phyloP scores from a whole-genome alignment of 2,329 filamentous ascomycete genomes.

The Zalaria sp. region DNA sequence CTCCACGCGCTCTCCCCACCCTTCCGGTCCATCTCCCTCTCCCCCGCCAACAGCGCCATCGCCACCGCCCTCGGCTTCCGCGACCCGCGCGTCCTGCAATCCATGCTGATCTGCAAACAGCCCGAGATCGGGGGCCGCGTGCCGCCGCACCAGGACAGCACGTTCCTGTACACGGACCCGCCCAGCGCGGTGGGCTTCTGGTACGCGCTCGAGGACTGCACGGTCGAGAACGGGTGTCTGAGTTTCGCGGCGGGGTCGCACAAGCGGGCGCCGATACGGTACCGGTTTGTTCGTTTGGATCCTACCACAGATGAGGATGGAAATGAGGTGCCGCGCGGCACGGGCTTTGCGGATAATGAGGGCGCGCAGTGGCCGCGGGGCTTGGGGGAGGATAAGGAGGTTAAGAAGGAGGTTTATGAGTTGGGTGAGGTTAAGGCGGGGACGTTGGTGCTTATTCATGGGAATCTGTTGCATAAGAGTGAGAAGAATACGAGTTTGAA shows the following conservation, averaged over 20 bases:
- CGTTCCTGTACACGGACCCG: constrained; percentile 80
- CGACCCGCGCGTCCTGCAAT: constrained; percentile 72
- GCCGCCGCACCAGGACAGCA: constrained; percentile 80
- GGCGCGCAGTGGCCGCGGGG: constrained; percentile 39
- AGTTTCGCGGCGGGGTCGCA: constrained; percentile 78
- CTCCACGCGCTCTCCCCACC: constrained; percentile 31
- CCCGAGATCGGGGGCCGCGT: constrained; percentile 90
- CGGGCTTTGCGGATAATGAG: constrained; percentile 45
- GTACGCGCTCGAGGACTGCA: constrained; percentile 93
- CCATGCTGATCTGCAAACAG: constrained; percentile 98
- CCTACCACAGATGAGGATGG: constrained; percentile 17
- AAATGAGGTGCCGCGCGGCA: constrained; percentile 39
- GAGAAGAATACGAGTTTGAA: constrained; percentile 78
- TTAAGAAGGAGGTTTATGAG: constrained; percentile 48
- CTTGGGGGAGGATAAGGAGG: constrained; percentile 23
- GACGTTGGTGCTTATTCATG: constrained; percentile 83
- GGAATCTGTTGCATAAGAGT: constrained; percentile 90
- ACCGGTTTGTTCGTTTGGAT: constrained; percentile 58
- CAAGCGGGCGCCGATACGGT: constrained; percentile 52
- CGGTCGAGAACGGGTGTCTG: constrained; percentile 72
- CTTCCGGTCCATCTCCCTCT: constrained; percentile 39
- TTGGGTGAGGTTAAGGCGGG: constrained; percentile 83
- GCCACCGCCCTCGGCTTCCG: constrained; percentile 57
- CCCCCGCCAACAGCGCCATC: constrained; percentile 44
- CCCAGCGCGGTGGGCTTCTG: constrained; percentile 89